Percentiles rank a stretch among this genome's conserved stretches.
Evolutionary conservation across 2,329 filamentous ascomycete species (phyloP).

Genomic region (Ambrosiella xylebori): DNA sequence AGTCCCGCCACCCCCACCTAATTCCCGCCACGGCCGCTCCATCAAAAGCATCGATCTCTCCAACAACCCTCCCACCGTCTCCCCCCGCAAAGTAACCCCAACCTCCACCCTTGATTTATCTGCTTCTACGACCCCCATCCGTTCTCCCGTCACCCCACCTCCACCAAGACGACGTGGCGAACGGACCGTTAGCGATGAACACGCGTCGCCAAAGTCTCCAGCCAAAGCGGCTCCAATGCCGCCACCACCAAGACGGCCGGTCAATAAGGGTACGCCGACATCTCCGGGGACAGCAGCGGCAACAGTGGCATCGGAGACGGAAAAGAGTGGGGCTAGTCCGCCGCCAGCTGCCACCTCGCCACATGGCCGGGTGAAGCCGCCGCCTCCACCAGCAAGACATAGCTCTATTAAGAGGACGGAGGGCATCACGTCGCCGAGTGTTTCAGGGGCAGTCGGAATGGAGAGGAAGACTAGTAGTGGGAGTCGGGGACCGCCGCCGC

Average conservation of each 20-base stretch:
- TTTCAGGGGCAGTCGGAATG: neutral
- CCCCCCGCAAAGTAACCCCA: conserved; percentile 16
- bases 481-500: conserved; percentile 25
- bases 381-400: conserved; percentile 29
- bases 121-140: neutral
- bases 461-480: conserved; percentile 4
- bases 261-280: conserved; percentile 6
- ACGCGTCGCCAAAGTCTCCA: conserved; percentile 20
- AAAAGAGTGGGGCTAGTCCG: neutral
- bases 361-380: conserved; percentile 16
- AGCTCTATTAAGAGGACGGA: conserved; percentile 27
- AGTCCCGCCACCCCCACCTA: conserved; percentile 54
- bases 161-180: conserved; percentile 31
- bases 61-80: conserved; percentile 13
- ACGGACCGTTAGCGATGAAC: conserved; percentile 35
- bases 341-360: neutral
- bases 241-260: conserved; percentile 8
- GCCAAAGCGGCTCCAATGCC: conserved; percentile 17
- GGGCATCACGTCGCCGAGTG: conserved; percentile 21
- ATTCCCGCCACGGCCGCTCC: conserved; percentile 60
- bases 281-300: neutral
- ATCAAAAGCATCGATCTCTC: conserved; percentile 37
- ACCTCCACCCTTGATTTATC: neutral
- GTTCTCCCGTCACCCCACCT: conserved; percentile 35
- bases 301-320: neutral